Evolutionary conservation across 495 filamentous ascomycete genomes (phyloP), one percentile per base, ranked within the genome.

Genomic region (Podospora australis): DNA sequence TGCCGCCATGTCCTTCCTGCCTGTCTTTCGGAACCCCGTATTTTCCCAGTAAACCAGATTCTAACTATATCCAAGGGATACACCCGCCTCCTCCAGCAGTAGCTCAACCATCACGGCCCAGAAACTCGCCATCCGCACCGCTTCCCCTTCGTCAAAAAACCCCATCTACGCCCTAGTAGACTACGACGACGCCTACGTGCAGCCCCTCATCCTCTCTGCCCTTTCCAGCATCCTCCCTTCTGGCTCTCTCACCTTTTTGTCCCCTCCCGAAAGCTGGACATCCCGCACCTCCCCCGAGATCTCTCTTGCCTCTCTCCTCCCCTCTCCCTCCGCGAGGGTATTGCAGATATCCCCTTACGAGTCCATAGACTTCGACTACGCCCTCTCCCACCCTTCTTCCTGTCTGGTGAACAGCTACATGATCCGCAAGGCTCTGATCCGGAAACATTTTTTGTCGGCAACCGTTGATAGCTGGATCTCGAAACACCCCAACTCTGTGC

Each of bases 351-450:
- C 79, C 3, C 77, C 83, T 39, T 98, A 98, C 66, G 92, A 98
- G 66, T 72, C 78, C 23, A 72, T 96, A 46, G 84, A 89, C 54
- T 97, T 95, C 60, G 79, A 83, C 24, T 80, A 86, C 50, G 69
- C 84, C 36, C 69, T 87, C 47, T 61, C 68, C 6, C 71, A 86
- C 52, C 68, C 84, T 0, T 60, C 56, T 9, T 79, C 77, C 1
- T 80, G 72, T 34, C 75, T 89, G 4, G 71, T 79, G 26, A 95
- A 92, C 62, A 81, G 84, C 50, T 96, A 95, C 61, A 80, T 96
- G 57, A 90, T 96, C 64, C 89, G 92, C 57, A 97, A 96, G 75
- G 92, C 92, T 1, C 70, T 98, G n/a, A 96, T 96, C 58, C 80
- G 92, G 40, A 98, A 98, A 64, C 92, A 98, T 62, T 96, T 88